Evolutionary conservation across 2,329 filamentous ascomycete genomes (phyloP).

Genomic region (Xylariaceae sp.): DNA sequence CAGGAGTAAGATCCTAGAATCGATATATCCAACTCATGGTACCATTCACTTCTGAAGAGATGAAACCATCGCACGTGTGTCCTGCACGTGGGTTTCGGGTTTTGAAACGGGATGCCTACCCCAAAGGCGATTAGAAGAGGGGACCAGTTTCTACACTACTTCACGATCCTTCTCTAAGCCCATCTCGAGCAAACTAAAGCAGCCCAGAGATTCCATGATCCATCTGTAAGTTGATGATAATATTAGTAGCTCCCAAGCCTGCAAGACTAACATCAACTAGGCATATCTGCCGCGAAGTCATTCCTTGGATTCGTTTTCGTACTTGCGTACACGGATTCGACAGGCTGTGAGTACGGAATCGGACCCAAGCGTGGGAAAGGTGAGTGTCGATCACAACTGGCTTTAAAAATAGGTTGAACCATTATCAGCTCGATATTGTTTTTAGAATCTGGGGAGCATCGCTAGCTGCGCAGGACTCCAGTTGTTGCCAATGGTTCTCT

Average conservation of each 20-base stretch:
- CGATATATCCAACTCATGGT: not conserved
- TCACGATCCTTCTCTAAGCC: not conserved
- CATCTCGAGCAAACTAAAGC: not conserved
- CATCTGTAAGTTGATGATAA: too few species aligned
- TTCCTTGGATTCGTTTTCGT: too few species aligned
- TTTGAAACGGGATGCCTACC: not conserved
- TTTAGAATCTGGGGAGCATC: not conserved
- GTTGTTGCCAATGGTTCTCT: not conserved
- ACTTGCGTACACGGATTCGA: too few species aligned
- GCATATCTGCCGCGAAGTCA: too few species aligned
- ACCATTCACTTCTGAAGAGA: not conserved
- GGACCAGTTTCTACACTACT: not conserved
- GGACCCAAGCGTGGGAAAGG: not conserved
- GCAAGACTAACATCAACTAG: too few species aligned
- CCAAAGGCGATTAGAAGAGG: not conserved
- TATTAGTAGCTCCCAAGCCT: too few species aligned
- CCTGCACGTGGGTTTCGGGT: not conserved
- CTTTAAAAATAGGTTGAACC: not conserved
- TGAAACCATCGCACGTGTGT: conserved; percentile 11
- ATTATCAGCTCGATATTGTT: not conserved
- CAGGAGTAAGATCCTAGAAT: not conserved
- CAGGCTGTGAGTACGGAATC: not conserved
- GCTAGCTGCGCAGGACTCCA: not conserved
- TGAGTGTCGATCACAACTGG: not conserved
- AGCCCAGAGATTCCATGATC: not conserved